These are phyloP conservation scores for Aspergillus alliaceus DNA, from an alignment of 2,329 filamentous ascomycete genomes.

Conservation along the genomic window DNA sequence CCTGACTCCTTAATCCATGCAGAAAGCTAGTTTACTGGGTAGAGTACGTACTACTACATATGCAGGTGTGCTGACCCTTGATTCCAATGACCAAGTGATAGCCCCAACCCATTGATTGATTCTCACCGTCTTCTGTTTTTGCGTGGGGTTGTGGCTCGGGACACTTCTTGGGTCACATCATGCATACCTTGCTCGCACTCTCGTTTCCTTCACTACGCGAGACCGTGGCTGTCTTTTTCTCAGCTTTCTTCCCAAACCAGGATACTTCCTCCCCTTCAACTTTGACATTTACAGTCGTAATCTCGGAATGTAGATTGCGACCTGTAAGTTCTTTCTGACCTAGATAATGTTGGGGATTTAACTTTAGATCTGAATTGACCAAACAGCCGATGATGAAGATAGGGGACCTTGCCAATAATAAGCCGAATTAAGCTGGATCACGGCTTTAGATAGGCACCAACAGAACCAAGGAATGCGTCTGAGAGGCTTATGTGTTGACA, in stretches of 20 bases:
- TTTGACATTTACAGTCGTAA: not conserved
- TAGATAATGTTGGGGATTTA: not conserved
- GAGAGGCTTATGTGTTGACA: conserved; percentile 8
- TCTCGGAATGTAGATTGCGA: not conserved
- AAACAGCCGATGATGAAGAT: not conserved
- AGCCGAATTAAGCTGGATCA: conserved; percentile 4
- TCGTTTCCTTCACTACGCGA: not conserved
- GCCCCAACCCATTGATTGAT: conserved; percentile 1
- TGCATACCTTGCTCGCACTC: conserved; percentile 10
- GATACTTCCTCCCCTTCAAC: not conserved
- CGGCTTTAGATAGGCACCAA: conserved; percentile 7
- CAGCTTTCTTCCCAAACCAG: too few relatives aligned
- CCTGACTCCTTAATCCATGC: conserved; percentile 3
- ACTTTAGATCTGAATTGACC: not conserved
- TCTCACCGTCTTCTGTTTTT: conserved; percentile 19
- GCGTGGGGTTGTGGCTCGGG: conserved; percentile 11
- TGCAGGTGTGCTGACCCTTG: conserved; percentile 9
- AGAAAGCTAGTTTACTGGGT: not conserved
- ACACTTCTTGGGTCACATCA: conserved; percentile 14
- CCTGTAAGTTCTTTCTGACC: not conserved
- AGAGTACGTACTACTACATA: conserved; percentile 1
- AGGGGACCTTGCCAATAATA: conserved; percentile 5
- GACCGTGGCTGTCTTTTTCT: too few relatives aligned
- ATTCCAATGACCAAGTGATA: conserved; percentile 8
- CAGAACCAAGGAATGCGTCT: conserved; percentile 1